Percentiles rank a stretch among this genome's conserved stretches.
These are phyloP conservation scores for Orbilia blumenaviensis DNA, from an alignment of 2,329 filamentous ascomycete genomes.

Conservation along the genomic window DNA sequence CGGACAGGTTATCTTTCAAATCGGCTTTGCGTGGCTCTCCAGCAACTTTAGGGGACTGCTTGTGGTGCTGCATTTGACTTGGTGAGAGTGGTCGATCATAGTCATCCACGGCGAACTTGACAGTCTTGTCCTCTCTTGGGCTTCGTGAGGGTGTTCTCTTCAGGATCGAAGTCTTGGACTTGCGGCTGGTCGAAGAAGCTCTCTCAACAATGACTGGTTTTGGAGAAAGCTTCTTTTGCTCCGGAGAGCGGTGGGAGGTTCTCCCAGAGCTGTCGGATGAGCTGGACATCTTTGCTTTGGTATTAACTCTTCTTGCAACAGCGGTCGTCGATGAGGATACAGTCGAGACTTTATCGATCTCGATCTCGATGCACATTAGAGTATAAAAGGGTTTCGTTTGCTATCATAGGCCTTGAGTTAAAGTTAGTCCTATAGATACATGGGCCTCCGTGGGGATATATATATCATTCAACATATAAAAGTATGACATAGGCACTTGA, in stretches of 20 bases:
- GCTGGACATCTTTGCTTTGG: constrained; percentile 44
- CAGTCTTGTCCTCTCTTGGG: constrained; percentile 45
- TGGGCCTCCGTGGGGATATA: neutral
- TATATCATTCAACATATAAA: neutral
- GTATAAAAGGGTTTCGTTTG: neutral
- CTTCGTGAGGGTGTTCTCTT: constrained; percentile 44
- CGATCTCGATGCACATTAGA: constrained; percentile 53
- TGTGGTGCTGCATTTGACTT: constrained; percentile 40
- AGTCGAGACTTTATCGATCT: constrained; percentile 52
- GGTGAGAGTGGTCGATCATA: constrained; percentile 51
- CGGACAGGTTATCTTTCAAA: constrained; percentile 37
- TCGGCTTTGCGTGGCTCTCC: constrained; percentile 44
- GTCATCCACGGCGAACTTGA: constrained; percentile 53
- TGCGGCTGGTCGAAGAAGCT: constrained; percentile 23
- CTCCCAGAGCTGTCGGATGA: constrained; percentile 42
- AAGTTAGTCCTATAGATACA: constrained; percentile 7
- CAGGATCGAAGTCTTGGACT: constrained; percentile 35
- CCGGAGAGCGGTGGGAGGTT: constrained; percentile 43
- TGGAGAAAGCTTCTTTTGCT: constrained; percentile 27
- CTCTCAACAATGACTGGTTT: constrained; percentile 37
- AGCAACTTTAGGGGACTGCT: constrained; percentile 44
- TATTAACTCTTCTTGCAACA: constrained; percentile 38
- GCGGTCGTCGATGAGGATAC: constrained; percentile 48
- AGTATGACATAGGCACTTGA: constrained; percentile 6
- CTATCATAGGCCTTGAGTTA: constrained; percentile 27